Base-by-base conservation (phyloP, 2,329 filamentous ascomycete species). In the Alternaria viburni region DNA sequence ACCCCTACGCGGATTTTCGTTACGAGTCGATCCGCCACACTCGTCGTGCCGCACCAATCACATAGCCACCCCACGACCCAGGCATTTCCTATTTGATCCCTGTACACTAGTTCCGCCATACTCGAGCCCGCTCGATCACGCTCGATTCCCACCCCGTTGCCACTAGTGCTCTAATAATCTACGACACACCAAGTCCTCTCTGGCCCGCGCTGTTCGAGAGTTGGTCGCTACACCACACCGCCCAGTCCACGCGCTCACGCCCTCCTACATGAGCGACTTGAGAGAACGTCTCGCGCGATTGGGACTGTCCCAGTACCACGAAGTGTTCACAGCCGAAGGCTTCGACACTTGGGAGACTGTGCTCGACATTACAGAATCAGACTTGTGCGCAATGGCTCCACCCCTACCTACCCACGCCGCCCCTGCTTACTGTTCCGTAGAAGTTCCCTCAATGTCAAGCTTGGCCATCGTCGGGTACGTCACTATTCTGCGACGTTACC, bases 281-380 rank as follows among this genome's bases (percentile, higher is more conserved):
- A 87, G 85, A 69, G 81, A 85, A 41, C 86, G 90, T 69, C 89
- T 95, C 77, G 86, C 87, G 81, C 90, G 92, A 84, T 85, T 95
- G 84, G 92, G 91, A 77, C 86, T 96, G 79, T 84, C 88, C 81
- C 91, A 93, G 81, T 95, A 96, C 81, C 86, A 92, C 63, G 85
- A 90, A 69, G 81, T 84, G 59, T 92, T 96, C 71, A 77, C 92
- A 46, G 88, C 92, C 57, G 91, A 95, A 80, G 92, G 92, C 4
- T 96, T 96, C 78, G 92, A 96, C 78, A 89, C 89, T 11, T 95
- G 92, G 92, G 91, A 93, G 32, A 93, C 90, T 1, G 89, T 95
- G 59, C 84, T 93, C 54, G 92, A 95, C 75, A 93, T 96, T 57
- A 93, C 92, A 64, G 92, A 95, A 79, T 91, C 91, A 23, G 92